Percentiles rank a stretch among this genome's conserved stretches.
These are phyloP conservation scores for Penicillium digitatum DNA, from an alignment of 2,329 filamentous ascomycete genomes.

Conservation along the genomic window DNA sequence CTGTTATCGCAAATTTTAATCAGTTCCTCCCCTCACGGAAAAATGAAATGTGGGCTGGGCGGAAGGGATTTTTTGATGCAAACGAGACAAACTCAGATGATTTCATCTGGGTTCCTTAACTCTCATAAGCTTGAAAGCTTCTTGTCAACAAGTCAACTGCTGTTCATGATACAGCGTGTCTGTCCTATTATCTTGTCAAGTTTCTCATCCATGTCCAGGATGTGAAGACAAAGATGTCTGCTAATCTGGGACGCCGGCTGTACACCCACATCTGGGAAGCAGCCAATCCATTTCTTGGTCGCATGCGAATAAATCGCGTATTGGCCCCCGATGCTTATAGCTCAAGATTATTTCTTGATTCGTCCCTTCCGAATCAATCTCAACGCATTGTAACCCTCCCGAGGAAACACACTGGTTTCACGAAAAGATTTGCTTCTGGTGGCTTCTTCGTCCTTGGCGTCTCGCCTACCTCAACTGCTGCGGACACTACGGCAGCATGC, in stretches of 20 bases:
- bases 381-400: slow-evolving; percentile 21
- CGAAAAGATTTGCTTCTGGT: slow-evolving; percentile 53
- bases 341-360: slow-evolving; percentile 16
- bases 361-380: slow-evolving; percentile 7
- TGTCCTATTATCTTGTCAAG: background rate
- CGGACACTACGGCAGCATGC: slow-evolving; percentile 34
- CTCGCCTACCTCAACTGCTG: slow-evolving; percentile 32
- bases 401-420: slow-evolving; percentile 40
- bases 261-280: slow-evolving; percentile 45
- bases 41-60: slow-evolving; percentile 23
- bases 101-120: slow-evolving; percentile 19
- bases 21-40: slow-evolving; percentile 19
- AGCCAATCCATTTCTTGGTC: slow-evolving; percentile 33
- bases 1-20: slow-evolving; percentile 29
- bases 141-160: slow-evolving; percentile 7
- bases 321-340: slow-evolving; percentile 12
- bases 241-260: slow-evolving; percentile 46
- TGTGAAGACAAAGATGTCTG: slow-evolving; percentile 47
- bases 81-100: slow-evolving; percentile 26
- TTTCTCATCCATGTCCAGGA: slow-evolving; percentile 32
- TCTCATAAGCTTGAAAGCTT: slow-evolving; percentile 7
- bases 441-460: slow-evolving; percentile 52
- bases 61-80: slow-evolving; percentile 19
- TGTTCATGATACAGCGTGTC: background rate
- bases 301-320: slow-evolving; percentile 27